Evolutionary conservation across 331 rosid genomes (phyloP), one percentile per base, ranked within the genome.

Genomic region (Rhamnella rubrinervis): DNA sequence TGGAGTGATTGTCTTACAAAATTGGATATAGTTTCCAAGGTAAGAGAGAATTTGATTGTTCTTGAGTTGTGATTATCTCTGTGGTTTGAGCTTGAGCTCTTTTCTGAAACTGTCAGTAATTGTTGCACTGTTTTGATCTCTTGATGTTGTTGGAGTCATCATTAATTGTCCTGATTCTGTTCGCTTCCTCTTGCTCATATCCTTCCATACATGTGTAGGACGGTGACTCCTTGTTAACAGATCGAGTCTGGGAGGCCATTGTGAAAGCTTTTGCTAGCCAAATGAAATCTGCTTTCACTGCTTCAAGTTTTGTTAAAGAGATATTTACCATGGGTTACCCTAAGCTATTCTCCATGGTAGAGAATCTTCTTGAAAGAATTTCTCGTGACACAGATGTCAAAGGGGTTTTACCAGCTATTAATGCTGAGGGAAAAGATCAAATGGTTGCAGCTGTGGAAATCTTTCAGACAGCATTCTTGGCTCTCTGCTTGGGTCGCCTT

Each of bases 221-320:
- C 85, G 97, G 96, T 68, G 98, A 91, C 78, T 75, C 81, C 72
- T 84, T 87, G 95, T 81, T 89, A 77, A 91, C 96, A 11, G 90
- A 87, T 70, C 81, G 97, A 64, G 88, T 95, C 41, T 91, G 98
- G 98, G 97, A 91, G 76, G 96, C 97, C 77, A 84, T 95, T 75
- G 88, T 88, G 65, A 95, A 91, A 85, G 95, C 96, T 73, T 95
- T 95, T 72, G 84, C 96, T 37, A 89, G 83, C 78, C 98, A 95
- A 77, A 95, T 91, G 96, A 95, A 95, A 84, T 95, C 98, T 51
- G 87, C 90, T 83, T 95, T 95, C 78, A 85, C 97, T 20, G 98
- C 98, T 75, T 95, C 98, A 75, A 95, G 96, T 85, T 95, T 95
- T 75, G 97, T 95, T 38, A 95, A 91, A 82, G 98, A 95, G 78